Evolutionary conservation across 164 flowering plant genomes (phyloP), one percentile per base, ranked within the genome.

Genomic region (Aristolochia californica): DNA sequence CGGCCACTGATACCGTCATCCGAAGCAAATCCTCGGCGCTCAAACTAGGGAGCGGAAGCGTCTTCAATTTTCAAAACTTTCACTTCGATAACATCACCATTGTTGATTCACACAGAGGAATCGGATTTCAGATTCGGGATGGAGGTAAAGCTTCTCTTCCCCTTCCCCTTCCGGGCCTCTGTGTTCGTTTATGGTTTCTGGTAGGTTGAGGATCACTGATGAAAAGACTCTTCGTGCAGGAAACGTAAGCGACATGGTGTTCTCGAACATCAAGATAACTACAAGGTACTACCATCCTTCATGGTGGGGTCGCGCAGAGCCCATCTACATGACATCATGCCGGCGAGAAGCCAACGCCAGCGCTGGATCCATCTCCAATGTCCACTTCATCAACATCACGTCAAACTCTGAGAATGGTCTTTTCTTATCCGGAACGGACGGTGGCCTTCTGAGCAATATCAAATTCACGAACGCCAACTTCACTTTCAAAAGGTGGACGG

Each of bases 231-330:
- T 10, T 48, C 58, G 15, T 70, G 64, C 83, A 93, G 99, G 97
- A 66, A 83, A 83, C 72, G 96, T 72, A 20, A 80, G 79, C 54
- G 88, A 79, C 53, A 59, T 89, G 21, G 84, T 84, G 9, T 93
- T 93, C 71, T 84, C 96, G n/a, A 93, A 89, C 79, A 85, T 93
- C 45, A 85, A 87, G 28, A 81, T 89, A 62, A 81, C 65, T 69
- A 93, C 97, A 7, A 83, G 99, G 66, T 93, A 87, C 78, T 93
- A 89, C 21, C 90, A 89, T 43, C 83, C 81, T 2, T 89, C 88
- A 28, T 93, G 99, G 99, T 93, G 99, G 97, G 97, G 99, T 26
- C 80, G 99, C 69, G 95, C 99, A 25, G 99, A 93, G 70, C 97
- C 97, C 0, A 85, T 94, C 14, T 94, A 94, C 43, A 67, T 94